phyloP scores from a whole-genome alignment of 1,139 yeast genomes.

The Petasospora fabianii region DNA sequence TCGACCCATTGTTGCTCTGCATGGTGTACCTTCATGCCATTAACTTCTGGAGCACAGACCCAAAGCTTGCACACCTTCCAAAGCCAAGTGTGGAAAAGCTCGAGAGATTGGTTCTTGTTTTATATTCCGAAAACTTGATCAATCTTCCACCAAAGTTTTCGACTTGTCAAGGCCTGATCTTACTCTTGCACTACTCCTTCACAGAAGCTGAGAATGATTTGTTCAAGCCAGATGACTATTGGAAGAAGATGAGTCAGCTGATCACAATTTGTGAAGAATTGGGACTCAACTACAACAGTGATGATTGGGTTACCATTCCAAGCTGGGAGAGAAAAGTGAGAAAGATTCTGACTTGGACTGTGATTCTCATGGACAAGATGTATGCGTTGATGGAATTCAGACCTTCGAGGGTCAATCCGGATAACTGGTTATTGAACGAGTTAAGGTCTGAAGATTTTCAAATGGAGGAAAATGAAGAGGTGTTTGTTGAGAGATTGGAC shows the following conservation, averaged over 20 bases:
- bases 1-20: slow-evolving; percentile 42
- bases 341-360: slow-evolving; percentile 25
- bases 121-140: slow-evolving; percentile 37
- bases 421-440: slow-evolving; percentile 25
- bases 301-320: slow-evolving; percentile 26
- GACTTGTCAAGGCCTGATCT: slow-evolving; percentile 42
- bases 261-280: slow-evolving; percentile 25
- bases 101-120: slow-evolving; percentile 34
- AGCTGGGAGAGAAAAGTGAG: slow-evolving; percentile 27
- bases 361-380: slow-evolving; percentile 27
- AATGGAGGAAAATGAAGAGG: slow-evolving; percentile 17
- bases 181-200: slow-evolving; percentile 31
- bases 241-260: slow-evolving; percentile 25
- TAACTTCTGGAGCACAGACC: slow-evolving; percentile 40
- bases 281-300: slow-evolving; percentile 26
- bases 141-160: slow-evolving; percentile 37
- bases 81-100: slow-evolving; percentile 35
- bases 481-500: slow-evolving; percentile 15
- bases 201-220: slow-evolving; percentile 6
- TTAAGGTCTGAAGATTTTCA: slow-evolving; percentile 21
- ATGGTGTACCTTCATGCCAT: slow-evolving; percentile 42
- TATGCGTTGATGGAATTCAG: slow-evolving; percentile 26
- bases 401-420: slow-evolving; percentile 23
- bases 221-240: slow-evolving; percentile 18
- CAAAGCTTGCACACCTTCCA: slow-evolving; percentile 27